Evolutionary conservation across 805 yeast genomes (phyloP), one percentile per base, ranked within the genome.

Genomic region (Komagataella ulmi): DNA sequence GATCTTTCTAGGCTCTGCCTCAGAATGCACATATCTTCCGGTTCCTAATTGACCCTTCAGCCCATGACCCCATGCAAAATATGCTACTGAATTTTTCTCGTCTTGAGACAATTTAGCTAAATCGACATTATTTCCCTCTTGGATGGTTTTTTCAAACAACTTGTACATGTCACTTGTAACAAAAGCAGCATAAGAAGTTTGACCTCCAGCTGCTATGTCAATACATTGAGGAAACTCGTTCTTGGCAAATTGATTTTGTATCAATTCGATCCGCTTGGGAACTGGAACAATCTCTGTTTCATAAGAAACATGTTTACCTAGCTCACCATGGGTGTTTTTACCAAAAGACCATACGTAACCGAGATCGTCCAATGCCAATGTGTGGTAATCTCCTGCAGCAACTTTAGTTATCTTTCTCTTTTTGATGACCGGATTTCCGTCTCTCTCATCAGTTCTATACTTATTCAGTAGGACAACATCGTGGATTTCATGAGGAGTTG

Each of bases 271-370:
- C 54, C 70, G 69, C 47, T 73, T 76, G 2, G 99, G 99, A 45
- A 80, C 77, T 3, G 95, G 78, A 48, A 83, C 73, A 47, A 76
- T 69, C 58, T 85, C 91, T 17, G 84, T 79, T 53, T 79, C 79
- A 61, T 80, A 80, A 19, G 76, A 71, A 49, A 85, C 81, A 6
- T 80, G 80, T 48, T 79, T 72, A 8, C 91, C 96, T 52, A 91
- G 71, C 60, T 93, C 91, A n/a, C 98, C 98, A 63, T 69, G 79
- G 3, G 78, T 72, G 63, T 91, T 91, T 53, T 78, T 77, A 21
- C 99, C 99, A 79, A 93, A 90, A 1, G 88, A 76, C 79, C 84
- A 85, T n/a, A 88, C 68, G 50, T 73, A 71, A 7, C 91, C 93
- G n/a, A 70, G 60, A 1, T 70, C 58, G 58, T 87, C 91, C n/a